Evolutionary conservation across 202 grass and related monocot genomes (phyloP).

Genomic region (Eragrostis tef): DNA sequence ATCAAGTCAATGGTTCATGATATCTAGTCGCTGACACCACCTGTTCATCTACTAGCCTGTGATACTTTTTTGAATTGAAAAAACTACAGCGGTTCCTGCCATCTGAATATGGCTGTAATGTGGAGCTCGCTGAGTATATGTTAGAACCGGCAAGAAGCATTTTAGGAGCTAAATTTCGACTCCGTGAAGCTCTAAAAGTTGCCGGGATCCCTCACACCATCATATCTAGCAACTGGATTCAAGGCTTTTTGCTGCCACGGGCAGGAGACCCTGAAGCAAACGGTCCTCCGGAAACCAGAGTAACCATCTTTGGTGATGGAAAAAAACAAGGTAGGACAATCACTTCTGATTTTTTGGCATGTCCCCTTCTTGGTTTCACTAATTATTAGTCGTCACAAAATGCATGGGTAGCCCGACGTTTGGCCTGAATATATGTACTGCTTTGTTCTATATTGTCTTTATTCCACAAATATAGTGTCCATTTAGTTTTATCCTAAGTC

Average conservation of each 20-base stretch:
- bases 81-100: conserved; percentile 26
- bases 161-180: conserved; percentile 20
- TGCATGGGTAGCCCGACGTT: no score
- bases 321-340: conserved; percentile 33
- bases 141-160: conserved; percentile 37
- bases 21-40: no score
- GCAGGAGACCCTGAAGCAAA: conserved; percentile 33
- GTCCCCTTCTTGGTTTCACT: no score
- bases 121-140: conserved; percentile 18
- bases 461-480: no score
- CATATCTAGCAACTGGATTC: conserved; percentile 35
- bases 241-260: conserved; percentile 20
- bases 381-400: no score
- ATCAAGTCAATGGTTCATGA: no score
- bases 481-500: no score
- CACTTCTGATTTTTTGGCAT: not conserved
- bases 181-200: conserved; percentile 34
- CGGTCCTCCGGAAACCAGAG: conserved; percentile 7
- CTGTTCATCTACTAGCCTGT: no score
- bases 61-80: not conserved
- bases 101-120: conserved; percentile 54
- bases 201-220: conserved; percentile 49
- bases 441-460: no score
- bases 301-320: conserved; percentile 46
- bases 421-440: no score